Conservation (phyloP, 768 basidiomycete genomes). For the Hydnomerulius pinastri region DNA sequence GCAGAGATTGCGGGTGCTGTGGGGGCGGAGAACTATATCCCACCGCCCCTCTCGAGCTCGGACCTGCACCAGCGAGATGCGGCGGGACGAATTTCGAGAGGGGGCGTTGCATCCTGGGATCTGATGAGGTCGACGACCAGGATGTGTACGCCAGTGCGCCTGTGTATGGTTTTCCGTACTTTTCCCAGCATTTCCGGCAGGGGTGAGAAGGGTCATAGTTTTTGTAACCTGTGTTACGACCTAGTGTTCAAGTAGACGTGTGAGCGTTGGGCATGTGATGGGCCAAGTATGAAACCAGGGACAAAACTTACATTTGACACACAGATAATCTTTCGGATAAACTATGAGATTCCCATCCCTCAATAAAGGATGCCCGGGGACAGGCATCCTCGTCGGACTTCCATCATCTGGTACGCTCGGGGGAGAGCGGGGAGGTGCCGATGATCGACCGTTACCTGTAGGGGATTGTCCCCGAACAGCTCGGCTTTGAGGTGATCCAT, state of each 20-base stretch:
- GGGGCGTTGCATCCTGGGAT: constrained; percentile 30
- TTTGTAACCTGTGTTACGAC: constrained; percentile 77
- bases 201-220: constrained; percentile 63
- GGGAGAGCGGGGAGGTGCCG: constrained; percentile 16
- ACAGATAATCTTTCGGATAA: constrained; percentile 64
- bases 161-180: constrained; percentile 59
- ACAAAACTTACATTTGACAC: constrained; percentile 61
- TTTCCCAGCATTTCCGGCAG: constrained; percentile 75
- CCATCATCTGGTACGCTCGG: constrained; percentile 46
- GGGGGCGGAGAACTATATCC: background rate
- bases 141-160: constrained; percentile 60
- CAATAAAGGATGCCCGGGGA: constrained; percentile 69
- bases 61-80: constrained; percentile 12
- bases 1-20: constrained; percentile 6
- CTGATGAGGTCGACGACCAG: constrained; percentile 31
- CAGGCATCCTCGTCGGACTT: constrained; percentile 62
- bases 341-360: constrained; percentile 62
- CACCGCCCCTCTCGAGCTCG: background rate
- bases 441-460: constrained; percentile 8
- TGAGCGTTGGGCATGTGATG: background rate
- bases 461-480: background rate
- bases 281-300: background rate
- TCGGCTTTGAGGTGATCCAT: constrained; percentile 14
- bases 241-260: constrained; percentile 36
- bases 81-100: constrained; percentile 27